Evolutionary conservation across 441 rosid genomes (phyloP).

Genomic region (Gossypium laxum): DNA sequence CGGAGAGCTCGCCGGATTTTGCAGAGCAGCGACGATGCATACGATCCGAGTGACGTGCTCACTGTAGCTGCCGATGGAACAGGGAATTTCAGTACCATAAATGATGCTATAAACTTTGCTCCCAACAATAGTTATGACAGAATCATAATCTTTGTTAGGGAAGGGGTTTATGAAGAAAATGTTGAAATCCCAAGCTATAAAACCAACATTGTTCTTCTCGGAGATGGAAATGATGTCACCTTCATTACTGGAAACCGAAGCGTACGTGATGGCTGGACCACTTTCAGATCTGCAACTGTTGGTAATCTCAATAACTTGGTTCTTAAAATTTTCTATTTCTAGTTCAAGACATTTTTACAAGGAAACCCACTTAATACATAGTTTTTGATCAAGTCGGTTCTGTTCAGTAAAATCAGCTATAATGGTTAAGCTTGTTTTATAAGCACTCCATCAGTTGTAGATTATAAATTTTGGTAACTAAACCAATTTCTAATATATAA

Average conservation of each 20-base stretch:
- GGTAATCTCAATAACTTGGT: constrained; percentile 27
- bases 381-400: too few species aligned
- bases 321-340: too few species aligned
- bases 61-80: constrained; percentile 63
- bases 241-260: constrained; percentile 53
- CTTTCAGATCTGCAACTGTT: constrained; percentile 79
- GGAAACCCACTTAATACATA: too few species aligned
- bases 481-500: too few species aligned
- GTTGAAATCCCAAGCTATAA: constrained; percentile 52
- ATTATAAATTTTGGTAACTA: too few species aligned
- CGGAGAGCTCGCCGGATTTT: constrained; percentile 43
- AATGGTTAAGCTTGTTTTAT: too few species aligned
- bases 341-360: too few species aligned
- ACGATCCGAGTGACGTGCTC: constrained; percentile 39
- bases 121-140: constrained; percentile 51
- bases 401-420: too few species aligned
- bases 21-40: constrained; percentile 31
- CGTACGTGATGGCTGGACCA: constrained; percentile 67
- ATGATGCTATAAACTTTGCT: constrained; percentile 53
- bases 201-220: constrained; percentile 55
- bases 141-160: constrained; percentile 37
- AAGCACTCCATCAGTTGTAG: too few species aligned
- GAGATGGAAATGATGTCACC: constrained; percentile 57
- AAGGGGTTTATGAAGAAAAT: constrained; percentile 59
- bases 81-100: constrained; percentile 55